Evolutionary conservation across 768 basidiomycete genomes (phyloP).

Genomic region (Boletus sensibilis): DNA sequence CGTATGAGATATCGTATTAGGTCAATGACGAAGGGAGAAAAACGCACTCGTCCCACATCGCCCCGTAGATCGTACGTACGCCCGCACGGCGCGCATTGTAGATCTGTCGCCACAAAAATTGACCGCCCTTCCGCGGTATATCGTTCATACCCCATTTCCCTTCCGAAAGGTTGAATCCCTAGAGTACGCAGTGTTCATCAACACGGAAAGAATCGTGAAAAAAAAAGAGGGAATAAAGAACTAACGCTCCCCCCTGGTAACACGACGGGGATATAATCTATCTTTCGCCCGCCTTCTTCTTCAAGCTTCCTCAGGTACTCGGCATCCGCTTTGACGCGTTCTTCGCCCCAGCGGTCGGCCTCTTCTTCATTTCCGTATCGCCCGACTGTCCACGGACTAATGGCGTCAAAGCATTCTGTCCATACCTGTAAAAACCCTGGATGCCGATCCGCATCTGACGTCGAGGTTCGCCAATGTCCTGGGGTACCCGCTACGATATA

Average conservation of each 20-base stretch:
- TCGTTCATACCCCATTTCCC: slow-evolving; percentile 74
- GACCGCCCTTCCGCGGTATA: slow-evolving; percentile 69
- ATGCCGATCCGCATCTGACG: slow-evolving; percentile 67
- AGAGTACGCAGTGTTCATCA: neutral
- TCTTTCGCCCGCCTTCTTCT: slow-evolving; percentile 46
- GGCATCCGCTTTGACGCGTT: slow-evolving; percentile 62
- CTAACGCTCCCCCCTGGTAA: slow-evolving; percentile 80
- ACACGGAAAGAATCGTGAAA: slow-evolving; percentile 1
- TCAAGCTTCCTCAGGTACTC: slow-evolving; percentile 54
- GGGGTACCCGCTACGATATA: slow-evolving; percentile 74
- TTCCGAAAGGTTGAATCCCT: slow-evolving; percentile 72
- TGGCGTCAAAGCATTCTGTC: slow-evolving; percentile 75
- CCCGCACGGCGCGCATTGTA: slow-evolving; percentile 63
- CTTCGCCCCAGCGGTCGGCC: slow-evolving; percentile 62
- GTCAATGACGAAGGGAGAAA: neutral
- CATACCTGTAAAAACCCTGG: slow-evolving; percentile 66
- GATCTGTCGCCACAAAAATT: slow-evolving; percentile 78
- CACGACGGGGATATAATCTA: slow-evolving; percentile 84
- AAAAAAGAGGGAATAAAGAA: slow-evolving; percentile 8
- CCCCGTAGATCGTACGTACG: slow-evolving; percentile 68
- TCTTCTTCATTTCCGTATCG: slow-evolving; percentile 59
- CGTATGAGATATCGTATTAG: neutral
- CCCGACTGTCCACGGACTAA: slow-evolving; percentile 84
- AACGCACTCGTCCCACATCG: slow-evolving; percentile 84
- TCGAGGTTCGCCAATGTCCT: slow-evolving; percentile 71